These are phyloP conservation scores for Hypoxylon trugodes DNA, from an alignment of 495 filamentous ascomycete genomes.

Conservation along the genomic window DNA sequence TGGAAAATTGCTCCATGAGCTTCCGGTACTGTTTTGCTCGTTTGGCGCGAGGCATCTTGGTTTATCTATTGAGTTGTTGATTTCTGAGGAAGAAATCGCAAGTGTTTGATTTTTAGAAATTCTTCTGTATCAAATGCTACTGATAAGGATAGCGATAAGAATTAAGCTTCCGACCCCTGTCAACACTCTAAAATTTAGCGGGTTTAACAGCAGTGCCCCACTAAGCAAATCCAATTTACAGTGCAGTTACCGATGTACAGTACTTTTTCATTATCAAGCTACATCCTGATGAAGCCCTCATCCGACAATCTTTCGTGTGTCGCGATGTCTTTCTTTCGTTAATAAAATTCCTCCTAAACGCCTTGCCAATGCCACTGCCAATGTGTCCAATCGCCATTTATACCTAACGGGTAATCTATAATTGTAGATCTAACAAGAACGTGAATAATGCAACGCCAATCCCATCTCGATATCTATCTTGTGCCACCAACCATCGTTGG, in stretches of 20 bases:
- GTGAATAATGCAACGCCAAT: background rate
- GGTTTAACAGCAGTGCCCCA: background rate
- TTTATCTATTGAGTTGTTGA: conserved; percentile 1
- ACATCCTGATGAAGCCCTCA: no score
- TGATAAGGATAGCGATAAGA: conserved; percentile 30
- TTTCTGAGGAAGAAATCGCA: conserved; percentile 6
- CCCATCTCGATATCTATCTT: background rate
- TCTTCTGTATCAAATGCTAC: conserved; percentile 11
- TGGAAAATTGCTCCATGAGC: conserved; percentile 90
- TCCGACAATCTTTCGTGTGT: background rate
- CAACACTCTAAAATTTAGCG: background rate
- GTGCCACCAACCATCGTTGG: background rate
- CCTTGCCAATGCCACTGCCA: conserved; percentile 6
- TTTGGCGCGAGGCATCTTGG: conserved; percentile 81
- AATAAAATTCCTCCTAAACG: conserved; percentile 8
- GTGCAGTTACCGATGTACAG: no score
- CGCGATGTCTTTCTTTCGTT: background rate
- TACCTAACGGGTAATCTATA: conserved; percentile 5
- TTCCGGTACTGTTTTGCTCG: conserved; percentile 95
- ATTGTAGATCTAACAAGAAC: conserved; percentile 9
- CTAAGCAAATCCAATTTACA: background rate
- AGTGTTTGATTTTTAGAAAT: conserved; percentile 17
- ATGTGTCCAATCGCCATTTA: background rate
- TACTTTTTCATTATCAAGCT: background rate
- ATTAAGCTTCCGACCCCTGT: conserved; percentile 13